Conservation (phyloP, 2,329 filamentous ascomycete species). For the Coniella vitis region DNA sequence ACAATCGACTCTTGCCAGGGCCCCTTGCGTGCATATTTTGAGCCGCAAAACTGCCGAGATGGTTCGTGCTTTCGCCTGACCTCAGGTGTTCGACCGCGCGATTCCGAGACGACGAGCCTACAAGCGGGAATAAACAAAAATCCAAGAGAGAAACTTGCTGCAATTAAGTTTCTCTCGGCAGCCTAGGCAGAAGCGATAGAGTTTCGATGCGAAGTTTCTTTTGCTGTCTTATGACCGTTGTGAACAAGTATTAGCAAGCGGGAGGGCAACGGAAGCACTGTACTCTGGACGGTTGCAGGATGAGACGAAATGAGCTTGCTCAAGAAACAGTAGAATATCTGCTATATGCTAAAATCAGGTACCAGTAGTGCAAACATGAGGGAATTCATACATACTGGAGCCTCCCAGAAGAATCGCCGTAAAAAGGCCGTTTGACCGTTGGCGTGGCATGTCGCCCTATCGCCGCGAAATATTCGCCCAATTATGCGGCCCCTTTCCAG, state of each 20-base stretch:
- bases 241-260: no score
- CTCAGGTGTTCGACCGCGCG: not conserved
- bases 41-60: constrained; percentile 16
- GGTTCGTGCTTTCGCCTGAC: constrained; percentile 12
- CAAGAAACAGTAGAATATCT: no score
- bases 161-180: not conserved
- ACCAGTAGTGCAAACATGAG: not conserved
- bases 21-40: constrained; percentile 11
- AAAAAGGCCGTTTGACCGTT: not conserved
- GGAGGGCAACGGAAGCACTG: no score
- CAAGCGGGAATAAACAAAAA: not conserved
- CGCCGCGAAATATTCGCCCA: constrained; percentile 7
- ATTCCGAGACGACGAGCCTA: not conserved
- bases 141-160: not conserved
- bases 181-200: no score
- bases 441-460: constrained; percentile 6
- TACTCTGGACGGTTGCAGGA: no score
- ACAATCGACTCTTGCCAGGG: constrained; percentile 6
- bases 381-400: not conserved
- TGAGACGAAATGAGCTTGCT: no score
- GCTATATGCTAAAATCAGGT: no score
- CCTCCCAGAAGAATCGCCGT: not conserved
- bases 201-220: no score
- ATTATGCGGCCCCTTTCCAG: constrained; percentile 9
- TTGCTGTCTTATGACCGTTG: no score